A percentile compares a stretch with the other conserved stretches of the same genome.
Conservation (phyloP, 2,329 filamentous ascomycete genomes). For the Trichoderma guizhouense region DNA sequence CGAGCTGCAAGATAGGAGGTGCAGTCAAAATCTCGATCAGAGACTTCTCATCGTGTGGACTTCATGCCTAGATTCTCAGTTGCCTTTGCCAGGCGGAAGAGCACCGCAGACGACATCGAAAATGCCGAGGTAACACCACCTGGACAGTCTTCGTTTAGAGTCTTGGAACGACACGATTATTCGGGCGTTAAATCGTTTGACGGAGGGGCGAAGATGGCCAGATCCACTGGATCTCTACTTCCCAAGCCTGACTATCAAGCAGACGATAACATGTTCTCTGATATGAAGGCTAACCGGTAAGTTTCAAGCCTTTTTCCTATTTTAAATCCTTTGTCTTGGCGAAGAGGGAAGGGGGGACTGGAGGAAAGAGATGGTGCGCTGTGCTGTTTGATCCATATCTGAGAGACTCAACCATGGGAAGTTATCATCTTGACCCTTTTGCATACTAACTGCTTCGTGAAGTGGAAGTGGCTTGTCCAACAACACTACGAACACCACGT, state of each 20-base stretch:
- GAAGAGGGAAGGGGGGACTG: not conserved
- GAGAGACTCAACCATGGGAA: not conserved
- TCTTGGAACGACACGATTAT: conserved; percentile 53
- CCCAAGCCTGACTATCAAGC: conserved; percentile 37
- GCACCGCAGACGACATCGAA: conserved; percentile 53
- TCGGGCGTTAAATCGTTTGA: conserved; percentile 48
- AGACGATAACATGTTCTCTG: conserved; percentile 59
- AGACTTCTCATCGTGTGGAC: conserved; percentile 28
- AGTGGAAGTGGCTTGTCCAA: conserved; percentile 60
- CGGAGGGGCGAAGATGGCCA: conserved; percentile 44
- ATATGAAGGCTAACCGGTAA: conserved; percentile 54
- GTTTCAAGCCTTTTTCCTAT: conserved; percentile 26
- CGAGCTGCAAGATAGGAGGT: conserved; percentile 15
- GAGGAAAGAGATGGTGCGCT: not conserved
- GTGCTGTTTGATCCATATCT: not conserved
- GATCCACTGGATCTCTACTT: conserved; percentile 34
- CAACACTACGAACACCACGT: conserved; percentile 58
- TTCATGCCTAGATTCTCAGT: conserved; percentile 63
- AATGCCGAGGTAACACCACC: conserved; percentile 44
- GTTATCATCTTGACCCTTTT: not conserved
- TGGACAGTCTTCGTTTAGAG: conserved; percentile 54
- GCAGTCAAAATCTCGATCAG: not conserved
- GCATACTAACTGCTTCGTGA: conserved; percentile 35
- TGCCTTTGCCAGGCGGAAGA: conserved; percentile 58
- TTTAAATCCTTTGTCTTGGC: not conserved